Conservation (phyloP, 108 stramenopile genomes). For the Asterionellopsis glacialis region DNA sequence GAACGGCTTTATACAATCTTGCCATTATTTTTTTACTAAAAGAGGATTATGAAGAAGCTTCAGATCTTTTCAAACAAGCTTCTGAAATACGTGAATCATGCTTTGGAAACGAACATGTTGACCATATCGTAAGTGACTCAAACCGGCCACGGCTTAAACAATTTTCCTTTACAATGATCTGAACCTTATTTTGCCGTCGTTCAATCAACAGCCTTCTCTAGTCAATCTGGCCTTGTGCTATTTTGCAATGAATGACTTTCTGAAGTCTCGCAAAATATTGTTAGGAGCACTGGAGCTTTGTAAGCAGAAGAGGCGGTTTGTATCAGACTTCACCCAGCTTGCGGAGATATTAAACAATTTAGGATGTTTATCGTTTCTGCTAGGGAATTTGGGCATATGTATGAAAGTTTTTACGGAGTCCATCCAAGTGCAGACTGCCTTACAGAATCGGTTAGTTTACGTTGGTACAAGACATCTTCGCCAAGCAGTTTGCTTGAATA, state of each 20-base stretch:
- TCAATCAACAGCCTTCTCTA: conserved; percentile 15
- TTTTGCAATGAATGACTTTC: conserved; percentile 35
- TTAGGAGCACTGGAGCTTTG: conserved; percentile 22
- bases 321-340: conserved; percentile 31
- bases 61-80: conserved; percentile 29
- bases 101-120: conserved; percentile 25
- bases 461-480: conserved; percentile 13
- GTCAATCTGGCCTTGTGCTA: conserved; percentile 30
- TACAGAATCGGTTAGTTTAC: conserved; percentile 33
- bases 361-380: conserved; percentile 39
- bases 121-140: conserved; percentile 11
- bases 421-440: conserved; percentile 30
- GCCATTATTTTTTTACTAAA: conserved; percentile 38
- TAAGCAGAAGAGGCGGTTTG: conserved; percentile 4
- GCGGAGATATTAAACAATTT: conserved; percentile 52
- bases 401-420: conserved; percentile 31
- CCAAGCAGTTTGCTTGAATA: conserved; percentile 33
- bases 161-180: too few species aligned
- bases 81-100: conserved; percentile 20
- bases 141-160: too few species aligned
- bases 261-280: conserved; percentile 22
- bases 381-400: conserved; percentile 20
- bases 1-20: conserved; percentile 29
- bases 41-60: conserved; percentile 31
- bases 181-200: too few species aligned